Evolutionary conservation across 371 early-diverging fungal species (phyloP).

Genomic region (Mucor indicus): DNA sequence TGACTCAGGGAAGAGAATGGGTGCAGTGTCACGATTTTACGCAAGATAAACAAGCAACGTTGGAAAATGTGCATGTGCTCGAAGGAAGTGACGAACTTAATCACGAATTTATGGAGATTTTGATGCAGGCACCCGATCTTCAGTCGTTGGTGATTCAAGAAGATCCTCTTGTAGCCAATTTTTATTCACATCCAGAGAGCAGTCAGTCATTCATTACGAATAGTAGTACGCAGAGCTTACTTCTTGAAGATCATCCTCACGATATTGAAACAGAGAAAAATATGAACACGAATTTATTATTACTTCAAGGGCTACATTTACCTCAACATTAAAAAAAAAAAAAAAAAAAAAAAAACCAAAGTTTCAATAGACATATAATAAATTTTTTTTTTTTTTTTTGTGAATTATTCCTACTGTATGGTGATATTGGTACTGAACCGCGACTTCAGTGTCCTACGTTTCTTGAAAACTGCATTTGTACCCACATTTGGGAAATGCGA

Average conservation of each 20-base stretch:
- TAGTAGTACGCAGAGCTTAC: slow-evolving; percentile 4
- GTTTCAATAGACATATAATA: no score
- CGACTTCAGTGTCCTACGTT: no score
- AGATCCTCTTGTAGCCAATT: no score
- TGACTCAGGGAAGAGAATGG: slow-evolving; percentile 46
- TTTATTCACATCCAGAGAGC: no score
- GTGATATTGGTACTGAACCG: no score
- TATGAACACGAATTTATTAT: slow-evolving; percentile 11
- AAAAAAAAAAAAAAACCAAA: no score
- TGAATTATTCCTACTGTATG: no score
- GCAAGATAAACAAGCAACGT: slow-evolving; percentile 59
- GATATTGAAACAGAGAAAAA: no score
- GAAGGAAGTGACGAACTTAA: slow-evolving; percentile 31
- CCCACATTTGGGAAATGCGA: no score
- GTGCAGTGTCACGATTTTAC: slow-evolving; percentile 72
- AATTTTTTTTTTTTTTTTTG: no score
- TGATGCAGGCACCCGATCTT: slow-evolving; percentile 20
- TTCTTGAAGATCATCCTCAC: background rate
- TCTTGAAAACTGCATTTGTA: no score
- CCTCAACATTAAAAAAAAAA: slow-evolving; percentile 8
- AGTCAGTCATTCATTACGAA: no score
- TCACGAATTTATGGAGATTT: slow-evolving; percentile 23
- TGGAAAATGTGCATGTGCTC: slow-evolving; percentile 26
- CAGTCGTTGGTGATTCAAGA: slow-evolving; percentile 18
- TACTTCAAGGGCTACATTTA: slow-evolving; percentile 21